These are phyloP conservation scores for Malus fusca DNA, from an alignment of 306 rosid species.

Conservation along the genomic window DNA sequence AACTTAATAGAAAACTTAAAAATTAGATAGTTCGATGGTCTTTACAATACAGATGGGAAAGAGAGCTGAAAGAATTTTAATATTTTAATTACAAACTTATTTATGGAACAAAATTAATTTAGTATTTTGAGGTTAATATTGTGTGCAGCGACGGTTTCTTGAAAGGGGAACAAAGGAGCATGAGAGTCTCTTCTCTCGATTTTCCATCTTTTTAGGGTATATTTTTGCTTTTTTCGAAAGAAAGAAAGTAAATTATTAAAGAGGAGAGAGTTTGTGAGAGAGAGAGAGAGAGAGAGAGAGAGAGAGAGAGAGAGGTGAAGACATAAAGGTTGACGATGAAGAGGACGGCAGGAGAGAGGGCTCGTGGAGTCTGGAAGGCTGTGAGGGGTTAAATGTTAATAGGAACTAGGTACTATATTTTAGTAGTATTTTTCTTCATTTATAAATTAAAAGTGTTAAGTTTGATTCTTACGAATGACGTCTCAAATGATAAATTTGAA, in stretches of 20 bases:
- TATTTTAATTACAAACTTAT: no score
- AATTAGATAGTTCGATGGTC: no score
- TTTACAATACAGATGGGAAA: no score
- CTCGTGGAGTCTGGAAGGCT: constrained; percentile 29
- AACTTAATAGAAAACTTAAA: no score
- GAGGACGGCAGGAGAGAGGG: constrained; percentile 13
- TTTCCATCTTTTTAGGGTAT: constrained; percentile 23
- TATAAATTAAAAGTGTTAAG: neutral
- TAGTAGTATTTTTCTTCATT: neutral
- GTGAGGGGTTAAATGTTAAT: neutral
- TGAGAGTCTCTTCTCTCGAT: constrained; percentile 8
- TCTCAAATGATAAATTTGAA: fast-evolving
- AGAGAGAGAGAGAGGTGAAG: neutral
- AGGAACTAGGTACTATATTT: no score
- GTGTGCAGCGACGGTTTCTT: constrained; percentile 17
- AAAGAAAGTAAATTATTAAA: neutral
- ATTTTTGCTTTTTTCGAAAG: constrained; percentile 1
- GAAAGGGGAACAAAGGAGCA: constrained; percentile 21
- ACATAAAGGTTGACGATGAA: neutral
- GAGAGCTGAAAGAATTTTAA: no score
- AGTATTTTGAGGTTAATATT: neutral
- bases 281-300: neutral
- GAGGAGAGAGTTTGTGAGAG: neutral
- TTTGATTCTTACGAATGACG: no score
- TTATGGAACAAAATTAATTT: neutral